These are phyloP conservation scores for Parascedosporium putredinis DNA, from an alignment of 2,329 filamentous ascomycete species.

Conservation along the genomic window DNA sequence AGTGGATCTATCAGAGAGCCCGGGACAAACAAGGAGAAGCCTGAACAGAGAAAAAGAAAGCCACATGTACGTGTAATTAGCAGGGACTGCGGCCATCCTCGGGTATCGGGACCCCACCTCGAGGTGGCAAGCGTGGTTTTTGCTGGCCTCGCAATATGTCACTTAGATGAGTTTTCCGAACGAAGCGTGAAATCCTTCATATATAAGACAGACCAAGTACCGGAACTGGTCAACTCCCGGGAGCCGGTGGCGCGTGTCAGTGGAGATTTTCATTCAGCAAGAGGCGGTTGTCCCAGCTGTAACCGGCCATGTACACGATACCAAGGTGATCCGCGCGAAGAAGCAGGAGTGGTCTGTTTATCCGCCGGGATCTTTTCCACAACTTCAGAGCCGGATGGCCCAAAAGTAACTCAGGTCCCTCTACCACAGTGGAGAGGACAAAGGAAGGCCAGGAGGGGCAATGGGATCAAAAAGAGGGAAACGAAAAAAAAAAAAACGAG, in stretches of 20 bases:
- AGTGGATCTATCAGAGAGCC: neutral
- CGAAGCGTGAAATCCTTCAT: neutral
- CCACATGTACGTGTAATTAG: too few species aligned
- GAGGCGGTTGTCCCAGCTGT: neutral
- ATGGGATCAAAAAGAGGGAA: too few species aligned
- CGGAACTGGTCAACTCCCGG: neutral
- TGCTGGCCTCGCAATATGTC: neutral
- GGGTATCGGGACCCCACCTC: neutral
- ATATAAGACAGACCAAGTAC: constrained; percentile 1
- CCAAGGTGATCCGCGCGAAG: neutral
- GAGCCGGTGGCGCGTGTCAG: neutral
- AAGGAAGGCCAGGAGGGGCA: too few species aligned
- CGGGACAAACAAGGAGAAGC: neutral
- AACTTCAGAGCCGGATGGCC: constrained; percentile 1
- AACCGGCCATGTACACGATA: neutral
- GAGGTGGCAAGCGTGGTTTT: neutral
- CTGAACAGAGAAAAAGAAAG: neutral
- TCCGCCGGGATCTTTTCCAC: constrained; percentile 5
- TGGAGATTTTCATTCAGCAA: neutral
- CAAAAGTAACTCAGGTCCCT: neutral
- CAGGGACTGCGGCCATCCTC: neutral
- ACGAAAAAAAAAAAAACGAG: neutral
- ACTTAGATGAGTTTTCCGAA: neutral
- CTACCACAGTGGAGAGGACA: neutral
- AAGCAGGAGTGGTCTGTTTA: constrained; percentile 1